Evolutionary conservation across 2,329 filamentous ascomycete species (phyloP).

Genomic region (Colletotrichum theobromicola): DNA sequence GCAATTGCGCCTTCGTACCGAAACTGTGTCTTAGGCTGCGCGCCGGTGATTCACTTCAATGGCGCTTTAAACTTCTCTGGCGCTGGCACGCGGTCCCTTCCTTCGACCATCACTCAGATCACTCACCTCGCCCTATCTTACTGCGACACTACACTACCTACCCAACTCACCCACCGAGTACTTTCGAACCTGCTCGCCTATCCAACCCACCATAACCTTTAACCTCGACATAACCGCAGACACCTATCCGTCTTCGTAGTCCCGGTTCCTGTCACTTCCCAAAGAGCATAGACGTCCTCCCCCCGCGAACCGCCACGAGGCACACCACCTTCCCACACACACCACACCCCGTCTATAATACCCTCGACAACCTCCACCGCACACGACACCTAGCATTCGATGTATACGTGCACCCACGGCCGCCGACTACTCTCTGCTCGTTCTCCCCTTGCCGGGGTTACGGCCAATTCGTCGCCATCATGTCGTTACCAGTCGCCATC

Average conservation of each 20-base stretch:
- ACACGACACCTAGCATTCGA: background rate
- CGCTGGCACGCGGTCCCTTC: slow-evolving; percentile 17
- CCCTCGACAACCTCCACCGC: slow-evolving; percentile 8
- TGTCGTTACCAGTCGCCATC: slow-evolving; percentile 62
- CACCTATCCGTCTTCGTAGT: background rate
- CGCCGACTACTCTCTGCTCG: background rate
- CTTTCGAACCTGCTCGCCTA: background rate
- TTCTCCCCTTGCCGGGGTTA: slow-evolving; percentile 9
- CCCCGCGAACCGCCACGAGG: background rate
- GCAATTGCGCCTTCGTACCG: slow-evolving; percentile 17
- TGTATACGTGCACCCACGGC: slow-evolving; percentile 6
- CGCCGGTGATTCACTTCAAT: slow-evolving; percentile 19
- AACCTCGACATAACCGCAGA: background rate
- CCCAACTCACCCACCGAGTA: background rate
- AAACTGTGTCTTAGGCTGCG: slow-evolving; percentile 21
- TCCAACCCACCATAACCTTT: background rate
- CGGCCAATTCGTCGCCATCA: slow-evolving; percentile 34
- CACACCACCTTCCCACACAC: background rate
- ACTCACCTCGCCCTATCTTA: background rate
- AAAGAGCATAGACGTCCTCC: background rate
- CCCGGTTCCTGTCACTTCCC: background rate
- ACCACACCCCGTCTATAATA: background rate
- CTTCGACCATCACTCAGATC: background rate
- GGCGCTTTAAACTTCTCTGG: slow-evolving; percentile 19
- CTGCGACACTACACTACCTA: background rate